A percentile compares a stretch with the other conserved stretches of the same genome.
Conservation (phyloP, 148 eudicot species). For the Suaeda aralocaspica region DNA sequence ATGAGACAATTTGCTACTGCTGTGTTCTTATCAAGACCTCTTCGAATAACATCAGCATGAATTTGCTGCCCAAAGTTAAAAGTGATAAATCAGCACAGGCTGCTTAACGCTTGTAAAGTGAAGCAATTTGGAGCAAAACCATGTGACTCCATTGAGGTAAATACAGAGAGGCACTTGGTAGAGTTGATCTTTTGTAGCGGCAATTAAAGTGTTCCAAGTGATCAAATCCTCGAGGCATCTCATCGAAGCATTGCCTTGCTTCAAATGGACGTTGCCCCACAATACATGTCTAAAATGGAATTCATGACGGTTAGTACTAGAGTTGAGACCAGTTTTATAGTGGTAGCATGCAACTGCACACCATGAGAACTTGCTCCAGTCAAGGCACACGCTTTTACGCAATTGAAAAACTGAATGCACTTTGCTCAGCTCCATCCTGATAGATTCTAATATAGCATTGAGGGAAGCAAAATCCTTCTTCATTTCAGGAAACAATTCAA, state of each 20-base stretch:
- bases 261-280: conserved; percentile 49
- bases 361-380: conserved; percentile 46
- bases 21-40: conserved; percentile 57
- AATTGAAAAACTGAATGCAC: conserved; percentile 65
- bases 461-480: conserved; percentile 12
- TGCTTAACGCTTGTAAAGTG: conserved; percentile 69
- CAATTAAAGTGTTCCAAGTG: conserved; percentile 90
- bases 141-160: conserved; percentile 51
- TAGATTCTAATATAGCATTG: conserved; percentile 29
- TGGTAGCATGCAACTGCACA: conserved; percentile 63
- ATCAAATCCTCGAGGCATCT: conserved; percentile 63
- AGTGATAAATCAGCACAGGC: conserved; percentile 72
- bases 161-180: conserved; percentile 45
- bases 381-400: conserved; percentile 77
- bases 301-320: conserved; percentile 80
- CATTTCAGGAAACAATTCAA: neutral
- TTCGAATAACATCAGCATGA: conserved; percentile 52
- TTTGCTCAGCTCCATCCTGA: conserved; percentile 76
- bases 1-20: conserved; percentile 67
- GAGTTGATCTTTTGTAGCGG: conserved; percentile 65
- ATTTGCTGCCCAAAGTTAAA: conserved; percentile 62
- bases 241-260: conserved; percentile 64
- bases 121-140: conserved; percentile 66
- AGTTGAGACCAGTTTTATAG: conserved; percentile 63
- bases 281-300: conserved; percentile 85